Conservation (phyloP, 495 filamentous ascomycete species). For the Trichoderma erinaceum region DNA sequence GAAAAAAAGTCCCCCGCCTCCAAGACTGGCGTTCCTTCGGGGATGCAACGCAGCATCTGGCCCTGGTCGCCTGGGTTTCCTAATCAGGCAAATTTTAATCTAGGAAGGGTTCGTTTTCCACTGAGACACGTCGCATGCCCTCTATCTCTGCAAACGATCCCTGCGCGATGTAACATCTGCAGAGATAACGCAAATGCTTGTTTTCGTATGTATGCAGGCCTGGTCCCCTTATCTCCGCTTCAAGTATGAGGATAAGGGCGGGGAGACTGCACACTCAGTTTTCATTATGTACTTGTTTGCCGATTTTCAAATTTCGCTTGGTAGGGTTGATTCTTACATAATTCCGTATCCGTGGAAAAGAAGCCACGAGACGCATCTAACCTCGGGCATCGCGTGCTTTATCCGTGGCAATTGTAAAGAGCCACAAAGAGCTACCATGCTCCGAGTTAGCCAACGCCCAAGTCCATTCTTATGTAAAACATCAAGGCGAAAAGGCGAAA, state of each 20-base stretch:
- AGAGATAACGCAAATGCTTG: background rate
- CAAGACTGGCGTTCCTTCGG: too few species aligned
- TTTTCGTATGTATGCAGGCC: background rate
- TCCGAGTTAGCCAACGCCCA: too few species aligned
- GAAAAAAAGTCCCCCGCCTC: too few species aligned
- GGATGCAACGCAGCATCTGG: too few species aligned
- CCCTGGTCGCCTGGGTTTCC: too few species aligned
- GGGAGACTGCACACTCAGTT: background rate
- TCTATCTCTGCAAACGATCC: background rate
- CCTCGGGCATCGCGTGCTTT: too few species aligned
- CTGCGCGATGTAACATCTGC: background rate
- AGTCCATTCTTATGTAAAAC: too few species aligned
- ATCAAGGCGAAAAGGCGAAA: too few species aligned
- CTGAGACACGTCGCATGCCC: background rate
- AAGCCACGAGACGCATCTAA: background rate
- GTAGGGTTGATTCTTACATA: too few species aligned
- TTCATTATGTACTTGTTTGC: too few species aligned
- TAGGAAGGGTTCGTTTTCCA: background rate
- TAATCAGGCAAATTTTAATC: background rate
- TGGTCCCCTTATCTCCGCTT: background rate
- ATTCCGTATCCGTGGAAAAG: too few species aligned
- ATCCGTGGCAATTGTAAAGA: background rate
- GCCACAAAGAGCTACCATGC: background rate
- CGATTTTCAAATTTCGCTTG: background rate
- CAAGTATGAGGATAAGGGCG: background rate